A percentile compares a stretch with the other conserved stretches of the same genome.
These are phyloP conservation scores for Aphanoascus verrucosus DNA, from an alignment of 2,329 filamentous ascomycete species.

Conservation along the genomic window DNA sequence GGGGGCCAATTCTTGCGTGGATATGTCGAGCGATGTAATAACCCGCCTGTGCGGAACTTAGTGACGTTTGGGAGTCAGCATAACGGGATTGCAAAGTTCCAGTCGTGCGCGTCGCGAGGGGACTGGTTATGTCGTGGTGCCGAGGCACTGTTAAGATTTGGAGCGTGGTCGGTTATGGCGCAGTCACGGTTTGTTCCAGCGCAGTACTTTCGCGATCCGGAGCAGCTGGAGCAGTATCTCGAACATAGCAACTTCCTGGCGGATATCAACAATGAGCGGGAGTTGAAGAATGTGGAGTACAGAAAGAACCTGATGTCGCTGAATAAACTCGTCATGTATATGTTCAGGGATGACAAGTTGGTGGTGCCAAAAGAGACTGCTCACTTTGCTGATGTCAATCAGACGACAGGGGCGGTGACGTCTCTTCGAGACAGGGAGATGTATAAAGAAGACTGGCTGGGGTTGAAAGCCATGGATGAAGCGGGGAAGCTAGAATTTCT, in stretches of 20 bases:
- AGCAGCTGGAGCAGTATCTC: slow-evolving; percentile 62
- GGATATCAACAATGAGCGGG: slow-evolving; percentile 90
- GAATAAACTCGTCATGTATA: slow-evolving; percentile 73
- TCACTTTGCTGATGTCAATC: slow-evolving; percentile 84
- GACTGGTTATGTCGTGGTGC: slow-evolving; percentile 77
- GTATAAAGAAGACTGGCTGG: slow-evolving; percentile 90
- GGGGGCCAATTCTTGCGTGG: slow-evolving; percentile 92
- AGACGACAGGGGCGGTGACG: slow-evolving; percentile 50
- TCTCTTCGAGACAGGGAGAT: slow-evolving; percentile 58
- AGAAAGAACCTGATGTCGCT: slow-evolving; percentile 57
- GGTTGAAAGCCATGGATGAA: slow-evolving; percentile 65
- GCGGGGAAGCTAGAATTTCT: slow-evolving; percentile 69
- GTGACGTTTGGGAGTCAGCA: slow-evolving; percentile 87
- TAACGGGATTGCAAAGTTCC: slow-evolving; percentile 80
- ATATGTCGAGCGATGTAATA: slow-evolving; percentile 78
- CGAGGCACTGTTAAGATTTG: slow-evolving; percentile 64
- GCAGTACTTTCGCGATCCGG: slow-evolving; percentile 78
- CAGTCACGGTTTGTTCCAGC: slow-evolving; percentile 77
- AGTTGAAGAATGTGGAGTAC: slow-evolving; percentile 62
- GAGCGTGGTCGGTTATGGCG: slow-evolving; percentile 69
- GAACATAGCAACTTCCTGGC: slow-evolving; percentile 77
- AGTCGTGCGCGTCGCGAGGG: slow-evolving; percentile 50
- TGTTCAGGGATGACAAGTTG: slow-evolving; percentile 77
- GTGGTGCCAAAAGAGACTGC: slow-evolving; percentile 82
- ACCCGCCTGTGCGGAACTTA: slow-evolving; percentile 61